phyloP scores from a whole-genome alignment of 164 flowering plant species.

The Chimonanthus praecox region DNA sequence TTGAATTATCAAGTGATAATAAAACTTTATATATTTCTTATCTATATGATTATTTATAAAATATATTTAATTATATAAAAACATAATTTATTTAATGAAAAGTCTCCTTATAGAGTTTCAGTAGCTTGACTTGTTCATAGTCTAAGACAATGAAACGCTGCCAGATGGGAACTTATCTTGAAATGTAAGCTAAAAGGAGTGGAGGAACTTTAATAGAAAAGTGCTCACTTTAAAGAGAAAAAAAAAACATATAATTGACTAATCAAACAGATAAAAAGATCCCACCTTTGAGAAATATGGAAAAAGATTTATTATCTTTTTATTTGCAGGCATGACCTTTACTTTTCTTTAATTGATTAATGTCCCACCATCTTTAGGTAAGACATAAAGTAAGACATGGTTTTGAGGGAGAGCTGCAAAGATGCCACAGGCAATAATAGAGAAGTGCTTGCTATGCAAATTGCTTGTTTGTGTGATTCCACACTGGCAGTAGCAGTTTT shows the following conservation, averaged over 20 bases:
- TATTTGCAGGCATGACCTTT: not conserved
- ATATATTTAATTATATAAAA: too few relatives aligned
- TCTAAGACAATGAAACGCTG: too few relatives aligned
- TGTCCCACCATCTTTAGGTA: not conserved
- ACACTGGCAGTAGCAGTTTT: too few relatives aligned
- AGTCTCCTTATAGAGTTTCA: too few relatives aligned
- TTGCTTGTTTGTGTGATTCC: too few relatives aligned
- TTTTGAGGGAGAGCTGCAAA: not conserved
- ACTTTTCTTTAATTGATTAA: not conserved
- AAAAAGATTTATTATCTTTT: not conserved
- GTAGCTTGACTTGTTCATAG: too few relatives aligned
- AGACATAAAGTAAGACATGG: not conserved
- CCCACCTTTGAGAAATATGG: not conserved
- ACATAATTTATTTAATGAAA: too few relatives aligned
- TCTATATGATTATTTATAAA: too few relatives aligned
- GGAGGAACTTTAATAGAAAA: slow-evolving; percentile 7
- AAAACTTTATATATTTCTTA: too few relatives aligned
- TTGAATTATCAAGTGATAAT: too few relatives aligned
- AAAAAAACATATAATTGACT: slow-evolving; percentile 3
- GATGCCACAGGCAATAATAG: not conserved
- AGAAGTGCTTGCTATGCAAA: not conserved
- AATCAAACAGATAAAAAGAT: not conserved
- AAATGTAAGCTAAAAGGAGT: slow-evolving; percentile 4
- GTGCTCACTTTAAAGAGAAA: slow-evolving; percentile 5
- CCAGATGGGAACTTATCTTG: not conserved